Conservation (phyloP, 2,329 filamentous ascomycete genomes). For the Zasmidium cellare region DNA sequence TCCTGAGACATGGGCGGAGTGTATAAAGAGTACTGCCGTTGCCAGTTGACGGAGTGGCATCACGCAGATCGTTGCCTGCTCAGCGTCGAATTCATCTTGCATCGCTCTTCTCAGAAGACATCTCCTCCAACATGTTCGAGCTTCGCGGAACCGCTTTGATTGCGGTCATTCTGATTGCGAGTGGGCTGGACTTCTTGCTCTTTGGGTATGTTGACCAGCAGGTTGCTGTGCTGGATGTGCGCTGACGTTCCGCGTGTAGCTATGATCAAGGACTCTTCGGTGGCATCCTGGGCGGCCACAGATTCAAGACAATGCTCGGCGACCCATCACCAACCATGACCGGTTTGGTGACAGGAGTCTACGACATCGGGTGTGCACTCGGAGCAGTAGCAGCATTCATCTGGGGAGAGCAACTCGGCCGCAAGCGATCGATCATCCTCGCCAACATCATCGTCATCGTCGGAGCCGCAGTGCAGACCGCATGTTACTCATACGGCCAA, state of each 20-base stretch:
- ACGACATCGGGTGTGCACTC: conserved; percentile 30
- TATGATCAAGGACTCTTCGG: conserved; percentile 34
- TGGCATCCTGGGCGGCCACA: conserved; percentile 29
- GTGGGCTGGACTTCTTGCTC: conserved; percentile 30
- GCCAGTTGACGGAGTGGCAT: not conserved
- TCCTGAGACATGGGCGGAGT: not conserved
- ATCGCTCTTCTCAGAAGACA: not conserved
- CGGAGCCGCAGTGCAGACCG: conserved; percentile 27
- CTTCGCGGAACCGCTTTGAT: conserved; percentile 29
- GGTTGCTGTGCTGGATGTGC: not conserved
- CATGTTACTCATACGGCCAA: conserved; percentile 27
- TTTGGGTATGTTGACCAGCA: conserved; percentile 19
- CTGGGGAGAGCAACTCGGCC: conserved; percentile 27
- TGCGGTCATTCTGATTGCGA: conserved; percentile 28
- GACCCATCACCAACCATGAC: conserved; percentile 27
- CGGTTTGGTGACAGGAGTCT: conserved; percentile 29
- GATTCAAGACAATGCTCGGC: conserved; percentile 32
- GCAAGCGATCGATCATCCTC: conserved; percentile 28
- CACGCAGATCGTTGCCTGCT: not conserved
- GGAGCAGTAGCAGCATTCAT: conserved; percentile 30
- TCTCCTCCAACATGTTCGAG: conserved; percentile 2
- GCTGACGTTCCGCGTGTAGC: not conserved
- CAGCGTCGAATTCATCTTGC: not conserved
- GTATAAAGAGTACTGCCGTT: not conserved
- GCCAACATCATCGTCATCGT: conserved; percentile 30